Percentiles rank a stretch among this genome's conserved stretches.
Conservation (phyloP, 2,329 filamentous ascomycete species). For the Colletotrichum simmondsii region DNA sequence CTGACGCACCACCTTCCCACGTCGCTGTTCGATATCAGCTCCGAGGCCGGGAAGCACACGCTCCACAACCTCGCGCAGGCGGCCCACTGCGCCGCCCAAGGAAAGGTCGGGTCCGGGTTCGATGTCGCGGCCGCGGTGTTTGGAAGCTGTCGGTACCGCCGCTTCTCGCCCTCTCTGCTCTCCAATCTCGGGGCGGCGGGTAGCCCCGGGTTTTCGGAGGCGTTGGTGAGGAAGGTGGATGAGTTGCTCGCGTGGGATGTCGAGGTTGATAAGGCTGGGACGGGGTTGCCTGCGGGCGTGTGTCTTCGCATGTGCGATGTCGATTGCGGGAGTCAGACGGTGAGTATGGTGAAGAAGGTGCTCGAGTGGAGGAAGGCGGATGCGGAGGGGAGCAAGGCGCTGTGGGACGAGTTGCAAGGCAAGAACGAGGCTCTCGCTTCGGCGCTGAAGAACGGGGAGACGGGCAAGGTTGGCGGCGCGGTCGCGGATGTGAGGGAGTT, state of each 20-base stretch:
- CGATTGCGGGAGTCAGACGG: slow-evolving; percentile 91
- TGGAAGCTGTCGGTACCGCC: slow-evolving; percentile 88
- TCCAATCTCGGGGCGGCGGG: slow-evolving; percentile 74
- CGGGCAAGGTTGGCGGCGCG: slow-evolving; percentile 55
- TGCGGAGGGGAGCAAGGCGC: slow-evolving; percentile 68
- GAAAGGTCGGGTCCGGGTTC: slow-evolving; percentile 95
- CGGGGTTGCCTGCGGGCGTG: slow-evolving; percentile 78
- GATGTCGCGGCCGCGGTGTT: slow-evolving; percentile 94
- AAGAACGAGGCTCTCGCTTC: slow-evolving; percentile 78
- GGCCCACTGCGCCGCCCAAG: slow-evolving; percentile 94
- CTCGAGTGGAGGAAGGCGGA: slow-evolving; percentile 81
- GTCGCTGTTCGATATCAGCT: slow-evolving; percentile 65
- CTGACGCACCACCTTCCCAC: slow-evolving; percentile 78
- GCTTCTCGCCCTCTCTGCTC: slow-evolving; percentile 88
- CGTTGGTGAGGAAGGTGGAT: slow-evolving; percentile 75
- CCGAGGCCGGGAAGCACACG: slow-evolving; percentile 63
- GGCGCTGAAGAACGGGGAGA: slow-evolving; percentile 65
- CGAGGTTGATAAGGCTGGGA: slow-evolving; percentile 75
- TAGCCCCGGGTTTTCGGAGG: slow-evolving; percentile 71
- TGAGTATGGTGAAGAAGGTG: slow-evolving; percentile 94
- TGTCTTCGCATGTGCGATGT: slow-evolving; percentile 95
- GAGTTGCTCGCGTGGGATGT: slow-evolving; percentile 79
- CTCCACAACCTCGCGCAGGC: slow-evolving; percentile 96
- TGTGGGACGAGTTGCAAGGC: slow-evolving; percentile 82
- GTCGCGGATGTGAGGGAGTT: slow-evolving; percentile 66